Conservation (phyloP, 176 grass and related monocot species). For the Aegilops speltoides region DNA sequence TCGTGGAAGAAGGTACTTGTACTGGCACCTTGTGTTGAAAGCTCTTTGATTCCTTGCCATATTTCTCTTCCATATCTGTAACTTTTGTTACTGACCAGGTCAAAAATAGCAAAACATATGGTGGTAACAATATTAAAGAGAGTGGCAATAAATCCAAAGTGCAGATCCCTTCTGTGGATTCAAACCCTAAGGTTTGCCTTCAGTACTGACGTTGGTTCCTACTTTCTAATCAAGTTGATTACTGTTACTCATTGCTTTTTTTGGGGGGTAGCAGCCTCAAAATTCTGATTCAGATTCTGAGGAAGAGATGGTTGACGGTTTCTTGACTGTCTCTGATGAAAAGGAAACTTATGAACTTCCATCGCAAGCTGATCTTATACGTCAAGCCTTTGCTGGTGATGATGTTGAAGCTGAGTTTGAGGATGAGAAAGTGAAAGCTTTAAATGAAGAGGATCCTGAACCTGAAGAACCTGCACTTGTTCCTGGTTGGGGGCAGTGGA, state of each 20-base stretch:
- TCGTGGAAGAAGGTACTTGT: conserved; percentile 85
- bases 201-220: conserved; percentile 15
- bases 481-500: conserved; percentile 98
- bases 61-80: not conserved
- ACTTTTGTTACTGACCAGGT: conserved; percentile 38
- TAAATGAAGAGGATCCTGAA: conserved; percentile 92
- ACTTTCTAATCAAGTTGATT: conserved; percentile 24
- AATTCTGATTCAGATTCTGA: conserved; percentile 67
- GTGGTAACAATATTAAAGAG: conserved; percentile 19
- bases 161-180: conserved; percentile 26
- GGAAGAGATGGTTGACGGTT: conserved; percentile 89
- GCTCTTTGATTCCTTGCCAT: not conserved
- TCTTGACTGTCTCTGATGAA: conserved; percentile 44
- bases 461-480: conserved; percentile 88
- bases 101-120: conserved; percentile 41
- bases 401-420: conserved; percentile 94
- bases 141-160: conserved; percentile 18
- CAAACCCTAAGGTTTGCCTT: conserved; percentile 44
- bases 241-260: conserved; percentile 5
- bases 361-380: conserved; percentile 77
- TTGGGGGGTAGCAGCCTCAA: conserved; percentile 40
- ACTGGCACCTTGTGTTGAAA: not conserved
- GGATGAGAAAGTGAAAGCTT: conserved; percentile 65
- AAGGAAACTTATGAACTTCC: conserved; percentile 71
- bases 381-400: conserved; percentile 89